A percentile compares a stretch with the other conserved stretches of the same genome.
Conservation (phyloP, 257 asterid genomes). For the Jasminum sambac region DNA sequence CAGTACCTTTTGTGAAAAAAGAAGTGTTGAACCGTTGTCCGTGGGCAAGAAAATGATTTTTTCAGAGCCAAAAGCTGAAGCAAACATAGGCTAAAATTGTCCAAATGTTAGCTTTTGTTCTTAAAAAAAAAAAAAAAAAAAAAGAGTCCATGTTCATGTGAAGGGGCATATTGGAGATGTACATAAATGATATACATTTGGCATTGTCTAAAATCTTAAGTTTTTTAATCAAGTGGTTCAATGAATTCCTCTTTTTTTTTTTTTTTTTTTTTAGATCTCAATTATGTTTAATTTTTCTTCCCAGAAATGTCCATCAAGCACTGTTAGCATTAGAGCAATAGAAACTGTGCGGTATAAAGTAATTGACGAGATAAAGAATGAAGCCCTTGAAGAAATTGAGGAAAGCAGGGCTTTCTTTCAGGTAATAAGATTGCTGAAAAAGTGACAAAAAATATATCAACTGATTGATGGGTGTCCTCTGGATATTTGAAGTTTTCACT, state of each 20-base stretch:
- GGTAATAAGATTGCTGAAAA: constrained; percentile 39
- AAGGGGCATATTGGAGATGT: too few species aligned
- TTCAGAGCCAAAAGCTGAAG: too few species aligned
- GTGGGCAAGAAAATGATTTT: too few species aligned
- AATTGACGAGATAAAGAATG: constrained; percentile 60
- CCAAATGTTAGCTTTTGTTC: too few species aligned
- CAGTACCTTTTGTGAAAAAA: too few species aligned
- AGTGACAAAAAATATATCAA: background rate
- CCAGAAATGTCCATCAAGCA: constrained; percentile 72
- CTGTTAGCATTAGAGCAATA: constrained; percentile 76
- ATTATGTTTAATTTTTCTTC: constrained; percentile 18
- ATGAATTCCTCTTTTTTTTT: background rate
- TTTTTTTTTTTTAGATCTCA: constrained; percentile 14
- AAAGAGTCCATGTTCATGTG: too few species aligned
- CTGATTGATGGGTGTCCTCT: background rate
- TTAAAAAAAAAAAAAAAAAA: too few species aligned
- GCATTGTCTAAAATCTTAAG: too few species aligned
- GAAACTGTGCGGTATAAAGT: constrained; percentile 79
- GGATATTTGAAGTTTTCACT: background rate
- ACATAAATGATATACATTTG: too few species aligned
- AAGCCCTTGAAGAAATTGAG: constrained; percentile 93
- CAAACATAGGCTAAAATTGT: too few species aligned
- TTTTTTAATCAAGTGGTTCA: too few species aligned
- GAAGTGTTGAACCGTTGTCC: too few species aligned
- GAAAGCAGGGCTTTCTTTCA: constrained; percentile 96